Evolutionary conservation across 768 basidiomycete genomes (phyloP), one percentile per base, ranked within the genome.

Genomic region (Gymnopilus junonius): DNA sequence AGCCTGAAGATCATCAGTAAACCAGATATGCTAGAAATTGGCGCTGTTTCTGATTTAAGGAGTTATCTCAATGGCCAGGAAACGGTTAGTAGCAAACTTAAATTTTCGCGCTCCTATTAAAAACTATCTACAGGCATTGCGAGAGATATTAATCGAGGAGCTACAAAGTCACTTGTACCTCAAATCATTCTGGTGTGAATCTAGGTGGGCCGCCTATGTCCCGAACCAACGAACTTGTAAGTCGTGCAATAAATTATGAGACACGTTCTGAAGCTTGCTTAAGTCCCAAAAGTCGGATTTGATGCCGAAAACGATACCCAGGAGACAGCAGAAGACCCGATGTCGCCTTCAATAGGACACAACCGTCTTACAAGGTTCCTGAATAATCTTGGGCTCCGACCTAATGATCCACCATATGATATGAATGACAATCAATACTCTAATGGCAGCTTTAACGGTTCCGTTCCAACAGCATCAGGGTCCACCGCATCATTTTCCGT

Each of bases 141-240:
- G 92, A 48, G 97, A 99, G 66, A 97, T 99, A 59, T 79, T 99
- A 61, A 82, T 96, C 7, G 97, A 99, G 67, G 97, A 99, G 71
- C 83, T 99, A 12, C 96, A 99, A 71, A 94, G 89, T 67, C 97
- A 99, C 76, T 78, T 99, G n/a, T 99, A 97, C 76, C 86, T 99
- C 63, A 97, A 97, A 71, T 93, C 92, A 0, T 97, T 95, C 74
- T 97, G 95, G 88, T 95, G 94, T 71, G 97, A 99, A 67, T 85
- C 89, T 5, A 87, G 97, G 31, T 99, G 97, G 97, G 82, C 87
- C 17, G 77, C 92, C 0, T 98, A 97, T 73, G 77, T 83, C 11
- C 88, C 90, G 0, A 90, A 91, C 57, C 97, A 98, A 73, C 84
- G 87, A 59, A 75, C 77, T 11, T 83, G 96, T 96, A 70, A 77